Evolutionary conservation across 805 yeast genomes (phyloP), one percentile per base, ranked within the genome.

Genomic region (Kodamaea laetipori): DNA sequence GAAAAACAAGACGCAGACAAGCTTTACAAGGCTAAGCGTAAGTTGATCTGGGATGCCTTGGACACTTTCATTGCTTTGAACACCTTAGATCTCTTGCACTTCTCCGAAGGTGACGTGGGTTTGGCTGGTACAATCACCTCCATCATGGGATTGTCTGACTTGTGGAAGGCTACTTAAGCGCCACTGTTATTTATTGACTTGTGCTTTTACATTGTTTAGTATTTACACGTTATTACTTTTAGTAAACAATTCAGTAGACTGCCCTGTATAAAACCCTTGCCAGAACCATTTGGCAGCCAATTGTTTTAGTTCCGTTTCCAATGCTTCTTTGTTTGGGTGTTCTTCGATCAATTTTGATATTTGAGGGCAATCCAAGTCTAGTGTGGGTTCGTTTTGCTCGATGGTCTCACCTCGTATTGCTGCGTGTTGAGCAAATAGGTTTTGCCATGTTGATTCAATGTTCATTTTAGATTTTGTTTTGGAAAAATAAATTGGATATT

Each of bases 41-140:
- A 81, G 66, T 67, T 88, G 47, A 64, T 84, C 21, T 86, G 92
- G 87, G 92, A 89, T 60, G 61, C 76, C 8, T 74, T 85, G 48
- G 97, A 90, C 66, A 60, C 78, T 50, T 73, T 85, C 49, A 83
- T 90, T 56, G 95, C 94, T 9, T 68, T 83, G 58, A 81, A 85
- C 63, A 78, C 81, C 42, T 76, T 86, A 63, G 73, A 77, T 45
- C 67, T 71, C 64, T 68, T 85, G 54, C 72, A 73, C 53, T 69
- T 80, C 55, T 79, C 81, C 60, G 97, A 90, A 54, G 94, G 95
- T 39, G 74, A 82, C 32, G 78, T 89, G 39, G 97, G 95, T 27
- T 67, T 82, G 45, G 89, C 94, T 28, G 98, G 98, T 60, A 76
- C 85, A 18, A 67, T 86, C 46, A 89, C 97, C 24, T 84, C 96